Conservation (phyloP, 306 rosid genomes). For the Sechiopsis laciniata region DNA sequence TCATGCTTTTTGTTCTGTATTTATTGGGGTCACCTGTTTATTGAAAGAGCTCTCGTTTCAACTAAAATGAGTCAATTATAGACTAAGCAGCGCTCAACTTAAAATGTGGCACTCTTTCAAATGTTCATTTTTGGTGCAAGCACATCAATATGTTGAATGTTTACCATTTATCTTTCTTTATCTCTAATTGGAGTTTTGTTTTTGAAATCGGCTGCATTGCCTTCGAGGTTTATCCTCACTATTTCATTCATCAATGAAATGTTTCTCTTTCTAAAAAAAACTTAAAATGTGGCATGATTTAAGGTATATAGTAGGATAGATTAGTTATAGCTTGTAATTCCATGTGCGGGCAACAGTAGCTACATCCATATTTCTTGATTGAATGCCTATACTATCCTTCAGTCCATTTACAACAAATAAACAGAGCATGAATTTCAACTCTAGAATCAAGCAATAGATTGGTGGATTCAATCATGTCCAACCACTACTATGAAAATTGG, state of each 20-base stretch:
- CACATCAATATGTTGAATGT: too few species aligned
- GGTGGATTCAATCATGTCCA: not conserved
- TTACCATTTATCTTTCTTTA: too few species aligned
- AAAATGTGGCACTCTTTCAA: too few species aligned
- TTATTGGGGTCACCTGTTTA: not conserved
- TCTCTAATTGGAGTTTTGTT: too few species aligned
- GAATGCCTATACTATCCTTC: slow-evolving; percentile 6
- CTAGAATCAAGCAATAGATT: not conserved
- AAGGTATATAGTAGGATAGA: not conserved
- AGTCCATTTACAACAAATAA: not conserved
- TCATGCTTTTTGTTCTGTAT: not conserved
- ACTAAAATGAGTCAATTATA: not conserved
- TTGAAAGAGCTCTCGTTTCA: not conserved
- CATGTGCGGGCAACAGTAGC: not conserved
- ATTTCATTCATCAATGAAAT: too few species aligned
- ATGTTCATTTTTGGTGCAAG: too few species aligned
- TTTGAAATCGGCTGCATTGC: too few species aligned
- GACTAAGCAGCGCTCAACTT: not conserved
- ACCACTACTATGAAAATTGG: not conserved
- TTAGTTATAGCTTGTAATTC: not conserved
- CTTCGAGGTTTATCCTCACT: too few species aligned
- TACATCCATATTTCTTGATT: not conserved
- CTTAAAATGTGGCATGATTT: not conserved
- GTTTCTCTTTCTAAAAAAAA: too few species aligned
- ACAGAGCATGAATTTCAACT: not conserved